Percentiles rank a stretch among this genome's conserved stretches.
Evolutionary conservation across 345 rosid species (phyloP).

Genomic region (Fremontodendron californicum): DNA sequence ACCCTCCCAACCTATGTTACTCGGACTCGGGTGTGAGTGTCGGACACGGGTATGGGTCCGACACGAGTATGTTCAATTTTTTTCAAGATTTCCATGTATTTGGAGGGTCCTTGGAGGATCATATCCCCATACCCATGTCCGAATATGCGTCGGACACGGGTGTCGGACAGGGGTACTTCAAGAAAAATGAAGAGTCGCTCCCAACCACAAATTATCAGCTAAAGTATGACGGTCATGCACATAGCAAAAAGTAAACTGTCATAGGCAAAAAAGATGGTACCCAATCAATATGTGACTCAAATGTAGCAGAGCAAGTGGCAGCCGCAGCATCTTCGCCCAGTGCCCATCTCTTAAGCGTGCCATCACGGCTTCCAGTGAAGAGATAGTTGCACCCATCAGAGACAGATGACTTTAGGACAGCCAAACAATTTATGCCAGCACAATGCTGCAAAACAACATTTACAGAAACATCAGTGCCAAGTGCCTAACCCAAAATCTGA

Average conservation of each 20-base stretch:
- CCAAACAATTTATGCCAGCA: slow-evolving; percentile 91
- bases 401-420: slow-evolving; percentile 55
- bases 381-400: slow-evolving; percentile 55
- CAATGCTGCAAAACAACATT: slow-evolving; percentile 66
- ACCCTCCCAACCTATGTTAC: no score
- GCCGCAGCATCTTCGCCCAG: slow-evolving; percentile 64
- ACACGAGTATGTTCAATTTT: no score
- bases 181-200: no score
- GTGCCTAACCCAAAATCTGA: background rate
- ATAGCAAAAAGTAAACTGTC: background rate
- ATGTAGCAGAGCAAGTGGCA: slow-evolving; percentile 83
- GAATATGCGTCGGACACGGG: no score
- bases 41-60: no score
- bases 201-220: background rate
- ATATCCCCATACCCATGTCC: no score
- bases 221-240: background rate
- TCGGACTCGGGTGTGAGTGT: no score
- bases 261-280: slow-evolving; percentile 35
- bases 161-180: no score
- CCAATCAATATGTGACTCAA: slow-evolving; percentile 99
- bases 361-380: slow-evolving; percentile 99
- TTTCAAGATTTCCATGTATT: no score
- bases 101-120: no score
- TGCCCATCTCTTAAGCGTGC: slow-evolving; percentile 92
- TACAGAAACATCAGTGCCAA: background rate